Evolutionary conservation across 2,329 filamentous ascomycete species (phyloP).

Genomic region (Lachnellula subtilissima): DNA sequence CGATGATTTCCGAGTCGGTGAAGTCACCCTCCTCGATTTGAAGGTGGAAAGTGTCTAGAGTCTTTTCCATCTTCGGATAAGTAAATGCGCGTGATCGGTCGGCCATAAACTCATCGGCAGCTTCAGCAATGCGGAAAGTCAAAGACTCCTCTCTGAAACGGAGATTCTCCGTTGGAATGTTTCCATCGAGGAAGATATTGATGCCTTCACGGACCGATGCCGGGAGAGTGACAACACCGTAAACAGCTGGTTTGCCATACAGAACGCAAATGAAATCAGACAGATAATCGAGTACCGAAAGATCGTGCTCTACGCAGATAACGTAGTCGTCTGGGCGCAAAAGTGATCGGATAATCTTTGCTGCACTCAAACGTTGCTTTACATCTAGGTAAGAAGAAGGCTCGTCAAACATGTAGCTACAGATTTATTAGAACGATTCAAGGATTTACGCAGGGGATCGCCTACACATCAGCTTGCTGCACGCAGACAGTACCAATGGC

Average conservation of each 20-base stretch:
- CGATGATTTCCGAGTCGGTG: constrained; percentile 96
- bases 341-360: constrained; percentile 85
- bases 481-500: constrained; percentile 95
- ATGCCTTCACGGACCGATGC: constrained; percentile 97
- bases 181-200: constrained; percentile 98
- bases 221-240: constrained; percentile 95
- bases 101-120: constrained; percentile 78
- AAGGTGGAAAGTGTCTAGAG: constrained; percentile 81
- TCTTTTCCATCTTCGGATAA: constrained; percentile 92
- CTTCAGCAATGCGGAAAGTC: constrained; percentile 90
- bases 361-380: constrained; percentile 93
- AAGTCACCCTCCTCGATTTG: constrained; percentile 78
- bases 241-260: constrained; percentile 91
- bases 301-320: constrained; percentile 98
- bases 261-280: constrained; percentile 98
- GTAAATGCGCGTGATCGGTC: constrained; percentile 81
- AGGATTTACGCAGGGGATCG: constrained; percentile 4
- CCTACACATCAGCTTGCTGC: constrained; percentile 84
- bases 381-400: constrained; percentile 99
- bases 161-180: constrained; percentile 97
- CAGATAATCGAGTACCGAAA: constrained; percentile 96
- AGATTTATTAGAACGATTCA: constrained; percentile 1
- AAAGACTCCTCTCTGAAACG: constrained; percentile 96
- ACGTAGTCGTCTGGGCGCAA: constrained; percentile 88
- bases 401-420: constrained; percentile 94